Evolutionary conservation across 805 yeast genomes (phyloP), one percentile per base, ranked within the genome.

Genomic region (Zygosaccharomyces siamensis): DNA sequence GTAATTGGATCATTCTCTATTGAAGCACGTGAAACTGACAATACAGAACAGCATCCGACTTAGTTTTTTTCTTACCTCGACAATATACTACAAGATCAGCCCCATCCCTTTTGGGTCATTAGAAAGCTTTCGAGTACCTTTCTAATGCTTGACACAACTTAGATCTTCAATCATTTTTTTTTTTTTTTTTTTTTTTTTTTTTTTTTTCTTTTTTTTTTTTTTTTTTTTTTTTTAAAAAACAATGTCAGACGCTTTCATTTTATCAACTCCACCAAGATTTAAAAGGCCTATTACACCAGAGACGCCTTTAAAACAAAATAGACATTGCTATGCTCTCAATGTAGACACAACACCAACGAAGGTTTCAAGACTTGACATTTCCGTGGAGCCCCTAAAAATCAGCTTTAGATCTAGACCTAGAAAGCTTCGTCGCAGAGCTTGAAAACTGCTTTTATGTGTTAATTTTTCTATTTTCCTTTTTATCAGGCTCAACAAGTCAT

Each of bases 191-290:
- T 6, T 14, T 32, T 14, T n/a, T 3, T 10, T 31, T 31, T 31
- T 31, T 5, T 5, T 8, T 16, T 32, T 5, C 20, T 14, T n/a
- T 32, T 32, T 32, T 4, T 10, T 4, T 4, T 31, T 31, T n/a
- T 31, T 31, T 31, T 12, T 8, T n/a, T 31, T 7, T 8, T 14
- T 24, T 27, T 10, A 10, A 11, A 28, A 38, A 40, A 35, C 20
- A 39, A 31, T 35, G 38, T 12, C 40, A 7, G 42, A 45, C 31
- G 33, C 39, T 10, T 24, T 36, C 27, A 32, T 23, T 10, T 23
- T 51, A 5, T 51, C 49, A 7, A 51, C 54, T 8, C 54, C 54
- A 16, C 45, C 47, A 18, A 51, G 47, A 23, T 38, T 36, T 16
- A 39, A 27, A 35, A 33, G 38, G 10, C 35, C 30, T 11, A 12